These are phyloP conservation scores for Bisporella sp. DNA, from an alignment of 2,329 filamentous ascomycete species.

Conservation along the genomic window DNA sequence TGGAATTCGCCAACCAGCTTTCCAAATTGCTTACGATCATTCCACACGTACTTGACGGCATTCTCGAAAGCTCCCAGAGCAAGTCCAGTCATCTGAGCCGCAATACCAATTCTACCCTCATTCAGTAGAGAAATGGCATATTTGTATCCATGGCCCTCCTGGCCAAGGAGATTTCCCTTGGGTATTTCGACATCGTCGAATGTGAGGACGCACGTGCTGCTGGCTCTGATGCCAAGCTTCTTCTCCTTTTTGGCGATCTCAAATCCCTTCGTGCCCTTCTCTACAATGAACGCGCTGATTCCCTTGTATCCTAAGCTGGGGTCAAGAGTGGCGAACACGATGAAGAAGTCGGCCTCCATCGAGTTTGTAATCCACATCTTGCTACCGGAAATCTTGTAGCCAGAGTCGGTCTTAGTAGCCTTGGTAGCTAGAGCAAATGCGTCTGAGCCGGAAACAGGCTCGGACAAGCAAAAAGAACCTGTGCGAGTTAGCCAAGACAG, in stretches of 20 bases:
- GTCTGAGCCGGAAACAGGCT: conserved; percentile 88
- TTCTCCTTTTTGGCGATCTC: conserved; percentile 99
- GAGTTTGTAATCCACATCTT: conserved; percentile 99
- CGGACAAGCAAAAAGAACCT: conserved; percentile 84
- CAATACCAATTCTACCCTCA: conserved; percentile 95
- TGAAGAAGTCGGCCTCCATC: conserved; percentile 89
- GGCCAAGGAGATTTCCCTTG: conserved; percentile 78
- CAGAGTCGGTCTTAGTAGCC: conserved; percentile 73
- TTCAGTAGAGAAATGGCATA: conserved; percentile 93
- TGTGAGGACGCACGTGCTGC: conserved; percentile 93
- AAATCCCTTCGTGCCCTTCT: conserved; percentile 85
- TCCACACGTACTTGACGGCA: conserved; percentile 92
- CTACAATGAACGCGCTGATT: conserved; percentile 91
- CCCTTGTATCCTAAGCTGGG: conserved; percentile 91
- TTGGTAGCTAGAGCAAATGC: conserved; percentile 93
- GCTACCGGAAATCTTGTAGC: conserved; percentile 80
- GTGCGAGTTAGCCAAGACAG: conserved; percentile 6
- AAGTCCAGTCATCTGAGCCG: conserved; percentile 96
- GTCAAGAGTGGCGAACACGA: conserved; percentile 95
- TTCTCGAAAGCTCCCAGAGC: conserved; percentile 94
- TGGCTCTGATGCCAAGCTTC: conserved; percentile 95
- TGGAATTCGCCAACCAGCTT: conserved; percentile 93
- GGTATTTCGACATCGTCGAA: conserved; percentile 95
- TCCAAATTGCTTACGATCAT: conserved; percentile 96
- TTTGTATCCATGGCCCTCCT: conserved; percentile 92